Percentiles rank a stretch among this genome's conserved stretches.
Evolutionary conservation across 2,329 filamentous ascomycete genomes (phyloP).

Genomic region (Aureobasidium subglaciale): DNA sequence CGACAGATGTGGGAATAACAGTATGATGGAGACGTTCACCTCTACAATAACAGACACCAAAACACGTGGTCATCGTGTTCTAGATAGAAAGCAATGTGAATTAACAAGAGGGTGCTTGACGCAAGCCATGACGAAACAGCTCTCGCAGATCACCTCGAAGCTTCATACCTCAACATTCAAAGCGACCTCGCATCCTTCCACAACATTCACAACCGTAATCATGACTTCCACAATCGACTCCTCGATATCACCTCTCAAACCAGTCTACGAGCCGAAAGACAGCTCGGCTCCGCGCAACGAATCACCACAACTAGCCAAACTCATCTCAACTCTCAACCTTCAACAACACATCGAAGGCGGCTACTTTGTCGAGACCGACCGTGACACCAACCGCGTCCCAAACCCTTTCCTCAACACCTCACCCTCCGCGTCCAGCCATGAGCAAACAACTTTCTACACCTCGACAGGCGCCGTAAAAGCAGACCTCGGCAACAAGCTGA

Average conservation of each 20-base stretch:
- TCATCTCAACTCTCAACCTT: conserved; percentile 43
- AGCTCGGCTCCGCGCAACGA: conserved; percentile 23
- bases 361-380: conserved; percentile 58
- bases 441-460: conserved; percentile 22
- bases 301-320: conserved; percentile 27
- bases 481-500: conserved; percentile 19
- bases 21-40: too few species aligned
- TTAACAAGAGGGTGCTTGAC: not conserved
- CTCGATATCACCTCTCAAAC: conserved; percentile 21
- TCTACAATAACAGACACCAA: too few species aligned
- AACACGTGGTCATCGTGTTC: too few species aligned
- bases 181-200: not conserved
- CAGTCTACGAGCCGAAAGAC: conserved; percentile 20
- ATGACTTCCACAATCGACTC: conserved; percentile 21
- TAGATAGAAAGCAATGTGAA: not conserved
- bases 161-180: not conserved
- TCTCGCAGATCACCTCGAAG: not conserved
- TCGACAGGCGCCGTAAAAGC: conserved; percentile 30
- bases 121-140: not conserved
- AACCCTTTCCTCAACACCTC: conserved; percentile 42
- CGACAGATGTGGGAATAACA: conserved; percentile 69
- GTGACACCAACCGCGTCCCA: conserved; percentile 44
- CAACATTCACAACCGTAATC: not conserved
- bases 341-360: conserved; percentile 56
- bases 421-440: not conserved